A percentile compares a stretch with the other conserved stretches of the same genome.
These are phyloP conservation scores for Hyphopichia pseudoburtonii DNA, from an alignment of 1,139 yeast genomes.

Conservation along the genomic window DNA sequence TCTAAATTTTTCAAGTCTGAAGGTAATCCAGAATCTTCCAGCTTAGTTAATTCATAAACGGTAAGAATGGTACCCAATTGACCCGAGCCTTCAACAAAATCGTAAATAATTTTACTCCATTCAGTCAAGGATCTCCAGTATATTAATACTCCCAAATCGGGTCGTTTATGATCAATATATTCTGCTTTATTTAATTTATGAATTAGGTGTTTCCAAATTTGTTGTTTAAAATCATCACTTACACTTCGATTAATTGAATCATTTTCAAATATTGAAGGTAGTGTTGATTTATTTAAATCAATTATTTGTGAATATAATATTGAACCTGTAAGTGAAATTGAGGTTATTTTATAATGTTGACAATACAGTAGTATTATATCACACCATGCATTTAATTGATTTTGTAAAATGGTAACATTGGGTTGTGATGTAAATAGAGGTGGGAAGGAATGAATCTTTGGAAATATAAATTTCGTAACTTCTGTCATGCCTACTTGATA, in stretches of 20 bases:
- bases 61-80: conserved; percentile 80
- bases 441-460: conserved; percentile 81
- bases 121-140: conserved; percentile 74
- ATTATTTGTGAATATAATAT: conserved; percentile 28
- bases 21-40: conserved; percentile 56
- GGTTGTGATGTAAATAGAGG: conserved; percentile 92
- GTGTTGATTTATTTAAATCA: conserved; percentile 15
- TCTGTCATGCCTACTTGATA: conserved; percentile 8
- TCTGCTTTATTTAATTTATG: conserved; percentile 51
- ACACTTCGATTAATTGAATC: conserved; percentile 50
- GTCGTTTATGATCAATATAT: conserved; percentile 45
- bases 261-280: conserved; percentile 49
- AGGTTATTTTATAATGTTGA: conserved; percentile 48
- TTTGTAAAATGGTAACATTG: conserved; percentile 71
- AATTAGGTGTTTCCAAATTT: conserved; percentile 60
- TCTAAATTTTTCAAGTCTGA: conserved; percentile 68
- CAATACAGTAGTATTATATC: conserved; percentile 55
- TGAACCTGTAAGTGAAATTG: conserved; percentile 32
- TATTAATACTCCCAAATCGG: conserved; percentile 49
- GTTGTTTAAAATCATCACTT: conserved; percentile 53
- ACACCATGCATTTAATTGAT: conserved; percentile 61
- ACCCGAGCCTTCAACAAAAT: conserved; percentile 64
- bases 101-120: conserved; percentile 63
- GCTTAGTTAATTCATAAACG: conserved; percentile 71
- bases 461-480: conserved; percentile 39